Conservation (phyloP, 139 green algal genomes). For the Zygnema circumcarinatum region DNA sequence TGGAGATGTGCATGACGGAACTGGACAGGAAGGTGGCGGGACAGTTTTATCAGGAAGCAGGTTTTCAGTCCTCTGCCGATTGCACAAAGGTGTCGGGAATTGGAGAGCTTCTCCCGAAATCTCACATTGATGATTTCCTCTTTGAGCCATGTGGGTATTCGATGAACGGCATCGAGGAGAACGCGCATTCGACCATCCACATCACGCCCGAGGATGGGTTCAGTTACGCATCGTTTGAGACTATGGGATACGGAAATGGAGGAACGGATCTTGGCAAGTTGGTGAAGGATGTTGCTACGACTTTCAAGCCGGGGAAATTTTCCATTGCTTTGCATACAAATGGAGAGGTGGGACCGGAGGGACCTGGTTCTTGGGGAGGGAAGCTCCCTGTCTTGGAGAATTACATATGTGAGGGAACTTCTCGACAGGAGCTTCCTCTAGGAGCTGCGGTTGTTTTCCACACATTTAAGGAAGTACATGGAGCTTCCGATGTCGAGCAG, state of each 20-base stretch:
- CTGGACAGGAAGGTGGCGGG: conserved; percentile 72
- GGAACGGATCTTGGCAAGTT: conserved; percentile 50
- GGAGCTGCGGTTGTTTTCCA: conserved; percentile 62
- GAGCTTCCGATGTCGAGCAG: neutral
- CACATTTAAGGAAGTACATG: conserved; percentile 29
- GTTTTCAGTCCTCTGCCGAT: conserved; percentile 59
- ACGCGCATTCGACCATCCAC: conserved; percentile 92
- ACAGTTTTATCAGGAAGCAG: conserved; percentile 79
- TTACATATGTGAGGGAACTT: conserved; percentile 61
- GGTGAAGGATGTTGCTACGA: conserved; percentile 56
- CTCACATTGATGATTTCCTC: conserved; percentile 93
- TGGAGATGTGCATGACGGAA: conserved; percentile 97
- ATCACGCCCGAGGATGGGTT: conserved; percentile 94
- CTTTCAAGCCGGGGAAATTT: conserved; percentile 71
- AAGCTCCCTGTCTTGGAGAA: conserved; percentile 15
- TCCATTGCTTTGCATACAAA: conserved; percentile 69
- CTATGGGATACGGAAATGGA: conserved; percentile 28
- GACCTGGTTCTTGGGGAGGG: conserved; percentile 25
- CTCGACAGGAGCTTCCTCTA: conserved; percentile 64
- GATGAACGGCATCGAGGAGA: conserved; percentile 88
- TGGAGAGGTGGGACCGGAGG: neutral
- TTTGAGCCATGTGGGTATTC: conserved; percentile 99
- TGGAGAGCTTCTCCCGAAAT: conserved; percentile 73
- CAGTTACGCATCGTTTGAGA: conserved; percentile 91
- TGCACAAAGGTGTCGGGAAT: conserved; percentile 74